Conservation (phyloP, 139 green algal genomes). For the Auxenochlorella protothecoides region DNA sequence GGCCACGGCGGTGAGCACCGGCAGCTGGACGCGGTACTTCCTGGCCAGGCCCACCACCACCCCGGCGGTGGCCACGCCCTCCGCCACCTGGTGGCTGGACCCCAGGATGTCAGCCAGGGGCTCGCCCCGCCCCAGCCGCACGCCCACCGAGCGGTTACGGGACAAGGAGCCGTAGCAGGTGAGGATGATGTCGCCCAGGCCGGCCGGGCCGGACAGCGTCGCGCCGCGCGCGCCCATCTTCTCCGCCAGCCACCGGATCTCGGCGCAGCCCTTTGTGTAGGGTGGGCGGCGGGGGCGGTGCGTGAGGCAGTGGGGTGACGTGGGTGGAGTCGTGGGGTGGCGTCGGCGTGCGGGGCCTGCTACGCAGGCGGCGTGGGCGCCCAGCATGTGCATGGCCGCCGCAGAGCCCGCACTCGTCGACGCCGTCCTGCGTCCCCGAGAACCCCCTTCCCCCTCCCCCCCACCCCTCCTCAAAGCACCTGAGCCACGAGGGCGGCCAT, state of each 20-base stretch:
- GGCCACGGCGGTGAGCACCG: conserved; percentile 93
- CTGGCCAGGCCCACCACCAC: conserved; percentile 81
- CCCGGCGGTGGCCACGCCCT: conserved; percentile 89
- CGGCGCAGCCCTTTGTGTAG: conserved; percentile 47
- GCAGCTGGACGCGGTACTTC: conserved; percentile 84
- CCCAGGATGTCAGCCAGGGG: conserved; percentile 80
- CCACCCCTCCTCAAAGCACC: conserved; percentile 2
- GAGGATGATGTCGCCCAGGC: conserved; percentile 98
- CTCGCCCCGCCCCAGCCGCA: conserved; percentile 84
- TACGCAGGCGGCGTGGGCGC: not conserved
- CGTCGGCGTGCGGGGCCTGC: too few species aligned
- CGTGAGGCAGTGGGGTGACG: too few species aligned
- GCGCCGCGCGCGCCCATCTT: conserved; percentile 85
- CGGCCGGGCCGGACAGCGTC: conserved; percentile 78
- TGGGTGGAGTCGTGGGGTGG: too few species aligned
- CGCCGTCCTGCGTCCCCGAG: too few species aligned
- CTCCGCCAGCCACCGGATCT: conserved; percentile 89
- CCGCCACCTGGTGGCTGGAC: conserved; percentile 62
- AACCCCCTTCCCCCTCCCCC: not conserved
- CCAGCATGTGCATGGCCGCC: not conserved
- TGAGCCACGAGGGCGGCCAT: conserved; percentile 83
- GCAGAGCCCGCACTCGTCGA: not conserved
- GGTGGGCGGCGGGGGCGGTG: too few species aligned
- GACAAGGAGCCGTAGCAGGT: conserved; percentile 94
- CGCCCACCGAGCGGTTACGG: conserved; percentile 83